Conservation (phyloP, 1,284 basidiomycete species). For the Malassezia brasiliensis region DNA sequence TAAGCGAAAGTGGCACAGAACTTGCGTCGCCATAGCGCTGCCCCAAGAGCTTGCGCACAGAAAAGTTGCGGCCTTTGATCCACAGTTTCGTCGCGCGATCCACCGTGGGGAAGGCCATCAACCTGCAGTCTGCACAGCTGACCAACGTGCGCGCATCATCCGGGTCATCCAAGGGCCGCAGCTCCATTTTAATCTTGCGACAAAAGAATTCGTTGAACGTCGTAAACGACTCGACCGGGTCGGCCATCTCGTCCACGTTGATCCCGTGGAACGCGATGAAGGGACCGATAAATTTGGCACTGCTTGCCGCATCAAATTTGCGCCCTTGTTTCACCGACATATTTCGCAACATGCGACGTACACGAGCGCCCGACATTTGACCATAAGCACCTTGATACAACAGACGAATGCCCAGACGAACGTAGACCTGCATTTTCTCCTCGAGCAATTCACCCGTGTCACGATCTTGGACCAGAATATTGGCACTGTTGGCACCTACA, state of each 20-base stretch:
- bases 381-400: slow-evolving; percentile 83
- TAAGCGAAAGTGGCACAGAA: slow-evolving; percentile 52
- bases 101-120: slow-evolving; percentile 83
- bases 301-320: slow-evolving; percentile 81
- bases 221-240: slow-evolving; percentile 76
- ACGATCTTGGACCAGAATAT: slow-evolving; percentile 61
- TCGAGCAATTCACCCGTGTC: slow-evolving; percentile 83
- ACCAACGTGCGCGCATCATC: slow-evolving; percentile 69
- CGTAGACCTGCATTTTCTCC: slow-evolving; percentile 95
- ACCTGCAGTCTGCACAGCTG: slow-evolving; percentile 80
- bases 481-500: slow-evolving; percentile 81
- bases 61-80: slow-evolving; percentile 96
- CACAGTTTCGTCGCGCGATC: slow-evolving; percentile 75
- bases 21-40: slow-evolving; percentile 49
- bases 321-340: slow-evolving; percentile 85
- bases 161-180: slow-evolving; percentile 65
- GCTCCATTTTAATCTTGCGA: slow-evolving; percentile 73
- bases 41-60: slow-evolving; percentile 67
- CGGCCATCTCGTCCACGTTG: slow-evolving; percentile 68
- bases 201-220: slow-evolving; percentile 83
- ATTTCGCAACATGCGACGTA: slow-evolving; percentile 70
- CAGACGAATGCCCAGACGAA: slow-evolving; percentile 78
- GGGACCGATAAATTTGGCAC: slow-evolving; percentile 67
- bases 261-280: slow-evolving; percentile 88
- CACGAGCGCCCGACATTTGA: slow-evolving; percentile 79